Percentiles rank a stretch among this genome's conserved stretches.
These are phyloP conservation scores for Sanghuangporus baumii DNA, from an alignment of 1,284 basidiomycete genomes.

Conservation along the genomic window DNA sequence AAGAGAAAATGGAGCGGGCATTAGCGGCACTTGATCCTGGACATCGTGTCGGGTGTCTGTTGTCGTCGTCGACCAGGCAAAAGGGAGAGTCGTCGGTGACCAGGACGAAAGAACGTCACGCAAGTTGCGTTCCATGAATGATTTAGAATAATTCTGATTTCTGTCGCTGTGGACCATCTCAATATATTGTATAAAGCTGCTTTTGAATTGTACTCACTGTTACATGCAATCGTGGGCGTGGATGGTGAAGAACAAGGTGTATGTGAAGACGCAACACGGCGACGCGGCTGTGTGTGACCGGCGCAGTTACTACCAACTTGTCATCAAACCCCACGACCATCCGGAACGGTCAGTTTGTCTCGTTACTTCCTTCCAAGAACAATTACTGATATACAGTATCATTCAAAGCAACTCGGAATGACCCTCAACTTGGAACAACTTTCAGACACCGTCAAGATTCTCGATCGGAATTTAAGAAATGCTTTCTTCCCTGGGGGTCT, in stretches of 20 bases:
- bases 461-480: no score
- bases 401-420: no score
- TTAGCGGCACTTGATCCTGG: slow-evolving; percentile 3
- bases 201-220: not conserved
- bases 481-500: no score
- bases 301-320: not conserved
- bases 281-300: not conserved
- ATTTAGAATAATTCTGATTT: not conserved
- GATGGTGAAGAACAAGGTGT: not conserved
- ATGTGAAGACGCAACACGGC: not conserved
- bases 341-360: no score
- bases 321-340: not conserved
- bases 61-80: not conserved
- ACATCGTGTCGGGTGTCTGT: not conserved
- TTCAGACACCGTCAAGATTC: no score
- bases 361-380: no score
- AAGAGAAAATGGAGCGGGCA: not conserved
- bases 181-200: not conserved
- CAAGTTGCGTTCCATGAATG: slow-evolving; percentile 2
- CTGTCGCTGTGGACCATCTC: not conserved
- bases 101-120: slow-evolving; percentile 6
- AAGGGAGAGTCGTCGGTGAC: not conserved
- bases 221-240: not conserved
- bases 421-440: no score
- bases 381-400: no score